Base-by-base conservation (phyloP, 371 early-diverging fungal species). In the Smittium mucronatum region DNA sequence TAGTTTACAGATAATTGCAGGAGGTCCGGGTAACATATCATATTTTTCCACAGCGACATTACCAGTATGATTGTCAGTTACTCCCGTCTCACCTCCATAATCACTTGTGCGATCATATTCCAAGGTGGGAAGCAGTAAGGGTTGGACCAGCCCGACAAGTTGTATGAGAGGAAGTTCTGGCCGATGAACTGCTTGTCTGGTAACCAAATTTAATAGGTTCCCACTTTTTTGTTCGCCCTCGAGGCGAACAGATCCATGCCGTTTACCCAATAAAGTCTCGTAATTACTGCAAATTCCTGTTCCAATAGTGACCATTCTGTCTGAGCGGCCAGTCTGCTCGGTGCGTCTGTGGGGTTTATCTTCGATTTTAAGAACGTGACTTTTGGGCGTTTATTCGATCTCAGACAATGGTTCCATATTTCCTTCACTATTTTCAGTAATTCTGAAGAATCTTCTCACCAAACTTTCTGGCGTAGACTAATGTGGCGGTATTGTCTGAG, bases 391-490 rank as follows among this genome's bases (percentile, higher is more conserved):
- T 5, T 61, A 28, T 33, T 33, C 16, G 63, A 11, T 11, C n/a
- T n/a, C 63, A 61, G 63, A 32, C 63, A 61, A n/a, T 61, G 32
- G 32, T 61, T 33, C 63, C 63, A 61, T 11, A 61, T 33, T 15
- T n/a, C 15, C n/a, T 61, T n/a, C 16, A 11, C n/a, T 5, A 61
- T 61, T 30, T 61, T 33, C 63, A 61, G 63, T 30, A 30, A n/a
- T 16, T 61, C 32, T n/a, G 63, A 28, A n/a, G 63, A 61, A 11
- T 33, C 16, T 11, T 61, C n/a, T n/a, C 63, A 16, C 32, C 11
- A 61, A 30, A 32, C 63, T 61, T 61, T 33, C 63, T 28, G 32
- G n/a, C 63, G 63, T 61, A 61, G n/a, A 32, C 63, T n/a, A 61
- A 32, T 5, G 63, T 61, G 11, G 63, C n/a, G 16, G 63, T 61